Evolutionary conservation across 164 flowering plant genomes (phyloP), one percentile per base, ranked within the genome.

Genomic region (Euptelea pleiosperma): DNA sequence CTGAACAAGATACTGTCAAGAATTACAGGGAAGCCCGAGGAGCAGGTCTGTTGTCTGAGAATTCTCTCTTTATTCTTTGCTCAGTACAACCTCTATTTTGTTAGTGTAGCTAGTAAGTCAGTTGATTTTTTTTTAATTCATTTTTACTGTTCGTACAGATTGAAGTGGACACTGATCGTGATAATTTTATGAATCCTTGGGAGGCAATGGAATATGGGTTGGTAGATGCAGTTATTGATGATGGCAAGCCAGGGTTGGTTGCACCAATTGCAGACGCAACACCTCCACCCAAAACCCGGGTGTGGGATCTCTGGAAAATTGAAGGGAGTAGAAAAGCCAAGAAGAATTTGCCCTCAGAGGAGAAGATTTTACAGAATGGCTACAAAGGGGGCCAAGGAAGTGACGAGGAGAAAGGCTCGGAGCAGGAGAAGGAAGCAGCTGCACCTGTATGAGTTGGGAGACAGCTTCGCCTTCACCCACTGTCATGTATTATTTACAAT

Each of bases 131-230:
- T 12, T 50, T 48, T 4, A 30, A 29, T 59, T 40, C 22, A n/a
- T 30, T 0, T 62, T 53, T n/a, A 16, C n/a, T 12, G 5, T 51
- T 22, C 15, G 62, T 64, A 62, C 78, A 93, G 99, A 70, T 93
- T 68, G 93, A 85, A 44, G 24, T 25, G 58, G 99, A 93, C 68
- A 88, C 97, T 0, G 91, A 77, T 25, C 82, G 86, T 63, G 97
- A 88, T 70, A 75, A 79, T 64, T 93, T 86, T 65, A 80, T 93
- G 97, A 80, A 71, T 58, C 61, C 99, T 22, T 90, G 96, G 93
- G 93, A 93, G 63, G 92, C 99, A 12, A 79, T 70, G 72, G 87
- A 83, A 22, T 93, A 93, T 61, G 99, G 99, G 21, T 65, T 93
- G 57, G 64, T 90, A 10, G 99, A 93, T 74, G 91, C 30, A 18